phyloP scores from a whole-genome alignment of 495 filamentous ascomycete genomes.

The Xylaria flabelliformis region DNA sequence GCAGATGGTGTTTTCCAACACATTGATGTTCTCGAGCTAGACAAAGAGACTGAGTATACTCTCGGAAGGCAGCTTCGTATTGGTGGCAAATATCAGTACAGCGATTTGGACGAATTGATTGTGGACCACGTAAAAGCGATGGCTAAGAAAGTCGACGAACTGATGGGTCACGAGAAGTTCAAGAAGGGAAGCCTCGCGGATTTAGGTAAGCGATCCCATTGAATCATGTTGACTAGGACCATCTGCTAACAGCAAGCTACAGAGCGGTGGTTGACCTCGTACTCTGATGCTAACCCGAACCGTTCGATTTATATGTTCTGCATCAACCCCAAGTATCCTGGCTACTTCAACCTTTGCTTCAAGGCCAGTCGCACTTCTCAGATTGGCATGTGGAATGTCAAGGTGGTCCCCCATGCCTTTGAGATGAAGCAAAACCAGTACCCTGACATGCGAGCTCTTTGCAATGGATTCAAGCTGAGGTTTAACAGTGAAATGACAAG shows the following conservation, averaged over 20 bases:
- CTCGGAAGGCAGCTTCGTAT: constrained; percentile 85
- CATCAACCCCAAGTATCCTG: constrained; percentile 86
- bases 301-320: constrained; percentile 94
- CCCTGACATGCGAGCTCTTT: constrained; percentile 90
- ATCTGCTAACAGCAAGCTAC: constrained; percentile 42
- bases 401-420: constrained; percentile 84
- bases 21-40: constrained; percentile 93
- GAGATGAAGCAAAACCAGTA: constrained; percentile 86
- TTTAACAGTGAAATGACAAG: constrained; percentile 56
- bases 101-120: constrained; percentile 95
- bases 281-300: constrained; percentile 93
- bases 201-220: constrained; percentile 69
- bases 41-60: constrained; percentile 95
- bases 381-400: constrained; percentile 83
- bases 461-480: constrained; percentile 77
- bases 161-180: constrained; percentile 91
- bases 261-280: constrained; percentile 96
- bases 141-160: constrained; percentile 96
- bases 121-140: constrained; percentile 96
- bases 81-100: constrained; percentile 85
- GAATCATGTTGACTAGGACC: background rate
- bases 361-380: constrained; percentile 79
- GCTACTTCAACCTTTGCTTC: constrained; percentile 95
- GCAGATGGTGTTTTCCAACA: constrained; percentile 93
- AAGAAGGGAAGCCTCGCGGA: constrained; percentile 78